Evolutionary conservation across 2,329 filamentous ascomycete genomes (phyloP).

Genomic region (Mycocentrospora acerina): DNA sequence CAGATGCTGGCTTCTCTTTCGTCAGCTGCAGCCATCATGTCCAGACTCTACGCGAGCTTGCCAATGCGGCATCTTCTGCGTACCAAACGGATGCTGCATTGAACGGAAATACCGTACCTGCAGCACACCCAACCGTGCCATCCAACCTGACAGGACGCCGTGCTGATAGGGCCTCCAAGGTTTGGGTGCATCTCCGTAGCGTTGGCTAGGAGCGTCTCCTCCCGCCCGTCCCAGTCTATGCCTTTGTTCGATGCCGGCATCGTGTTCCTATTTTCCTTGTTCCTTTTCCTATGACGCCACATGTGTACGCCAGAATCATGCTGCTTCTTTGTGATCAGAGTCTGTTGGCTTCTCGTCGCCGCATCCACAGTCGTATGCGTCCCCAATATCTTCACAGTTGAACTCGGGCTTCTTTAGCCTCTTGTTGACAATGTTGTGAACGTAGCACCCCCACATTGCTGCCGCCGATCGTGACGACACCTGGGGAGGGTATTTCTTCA

Average conservation of each 20-base stretch:
- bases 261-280: slow-evolving; percentile 10
- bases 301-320: slow-evolving; percentile 12
- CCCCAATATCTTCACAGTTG: slow-evolving; percentile 65
- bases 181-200: no score
- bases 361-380: slow-evolving; percentile 68
- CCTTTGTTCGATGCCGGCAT: slow-evolving; percentile 6
- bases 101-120: no score
- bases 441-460: slow-evolving; percentile 67
- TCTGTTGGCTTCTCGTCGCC: slow-evolving; percentile 53
- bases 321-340: slow-evolving; percentile 17
- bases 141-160: no score
- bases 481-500: slow-evolving; percentile 65
- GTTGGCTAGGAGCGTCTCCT: slow-evolving; percentile 1
- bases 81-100: no score
- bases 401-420: slow-evolving; percentile 62
- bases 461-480: slow-evolving; percentile 62
- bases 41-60: no score
- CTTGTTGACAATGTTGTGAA: slow-evolving; percentile 67
- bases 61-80: no score
- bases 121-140: no score
- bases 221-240: slow-evolving; percentile 5
- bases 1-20: slow-evolving; percentile 5
- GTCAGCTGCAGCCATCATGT: no score
- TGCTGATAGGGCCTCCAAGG: no score
- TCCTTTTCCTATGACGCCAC: slow-evolving; percentile 13